These are phyloP conservation scores for Adansonia digitata DNA, from an alignment of 345 rosid genomes.

Conservation along the genomic window DNA sequence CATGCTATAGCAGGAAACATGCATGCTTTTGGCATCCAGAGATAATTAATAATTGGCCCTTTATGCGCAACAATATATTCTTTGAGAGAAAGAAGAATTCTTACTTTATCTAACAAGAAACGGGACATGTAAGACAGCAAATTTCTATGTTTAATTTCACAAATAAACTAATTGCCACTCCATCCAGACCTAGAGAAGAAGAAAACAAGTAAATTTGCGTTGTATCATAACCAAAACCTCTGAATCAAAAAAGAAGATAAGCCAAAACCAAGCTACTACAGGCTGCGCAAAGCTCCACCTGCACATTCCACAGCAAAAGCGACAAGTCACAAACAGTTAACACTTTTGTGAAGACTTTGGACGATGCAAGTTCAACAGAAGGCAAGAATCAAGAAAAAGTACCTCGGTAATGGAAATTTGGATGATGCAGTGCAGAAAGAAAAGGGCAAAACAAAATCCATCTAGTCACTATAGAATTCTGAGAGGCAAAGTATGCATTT, in stretches of 20 bases:
- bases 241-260: conserved; percentile 41
- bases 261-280: conserved; percentile 28
- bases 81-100: conserved; percentile 15
- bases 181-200: conserved; percentile 40
- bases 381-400: conserved; percentile 15
- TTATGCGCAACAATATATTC: conserved; percentile 2
- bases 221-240: conserved; percentile 51
- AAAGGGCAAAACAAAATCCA: conserved; percentile 34
- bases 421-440: conserved; percentile 30
- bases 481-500: conserved; percentile 22
- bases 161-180: conserved; percentile 48
- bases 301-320: conserved; percentile 43
- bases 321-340: conserved; percentile 17
- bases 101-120: conserved; percentile 19
- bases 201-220: conserved; percentile 35
- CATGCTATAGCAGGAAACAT: background rate
- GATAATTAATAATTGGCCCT: conserved; percentile 8
- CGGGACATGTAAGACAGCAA: conserved; percentile 22
- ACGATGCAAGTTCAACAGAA: conserved; percentile 7
- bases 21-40: conserved; percentile 13
- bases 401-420: conserved; percentile 43
- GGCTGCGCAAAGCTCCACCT: conserved; percentile 58
- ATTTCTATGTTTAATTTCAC: conserved; percentile 33
- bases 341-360: conserved; percentile 6
- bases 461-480: conserved; percentile 40